phyloP scores from a whole-genome alignment of 2,329 filamentous ascomycete species.

The Epichloe hybrida region DNA sequence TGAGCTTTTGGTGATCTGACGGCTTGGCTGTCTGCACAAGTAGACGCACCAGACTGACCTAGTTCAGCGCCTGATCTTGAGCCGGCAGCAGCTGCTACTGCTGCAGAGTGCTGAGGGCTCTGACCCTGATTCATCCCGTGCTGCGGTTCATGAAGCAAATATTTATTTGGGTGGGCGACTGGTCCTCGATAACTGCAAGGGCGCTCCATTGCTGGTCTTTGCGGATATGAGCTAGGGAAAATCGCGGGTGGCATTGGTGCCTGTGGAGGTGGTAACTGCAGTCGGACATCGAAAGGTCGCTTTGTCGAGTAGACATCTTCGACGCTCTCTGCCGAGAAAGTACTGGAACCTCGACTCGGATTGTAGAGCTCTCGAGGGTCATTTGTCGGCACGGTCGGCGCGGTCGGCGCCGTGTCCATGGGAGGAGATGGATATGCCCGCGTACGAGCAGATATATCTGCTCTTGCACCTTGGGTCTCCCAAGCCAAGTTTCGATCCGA shows the following conservation, averaged over 20 bases:
- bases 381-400: slow-evolving; percentile 51
- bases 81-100: slow-evolving; percentile 5
- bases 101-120: slow-evolving; percentile 10
- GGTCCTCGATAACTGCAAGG: slow-evolving; percentile 14
- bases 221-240: slow-evolving; percentile 11
- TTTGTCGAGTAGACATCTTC: slow-evolving; percentile 35
- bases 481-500: slow-evolving; percentile 19
- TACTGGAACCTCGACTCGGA: slow-evolving; percentile 32
- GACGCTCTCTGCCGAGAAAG: slow-evolving; percentile 27
- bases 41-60: slow-evolving; percentile 17
- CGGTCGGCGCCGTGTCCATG: slow-evolving; percentile 59
- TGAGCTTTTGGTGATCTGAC: slow-evolving; percentile 46
- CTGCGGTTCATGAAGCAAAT: slow-evolving; percentile 12
- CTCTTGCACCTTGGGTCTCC: slow-evolving; percentile 3
- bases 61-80: slow-evolving; percentile 10
- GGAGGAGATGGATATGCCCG: slow-evolving; percentile 58
- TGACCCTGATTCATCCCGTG: slow-evolving; percentile 3
- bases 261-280: slow-evolving; percentile 13
- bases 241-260: slow-evolving; percentile 11
- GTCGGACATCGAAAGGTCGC: slow-evolving; percentile 12
- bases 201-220: slow-evolving; percentile 12
- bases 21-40: slow-evolving; percentile 29
- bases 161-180: slow-evolving; percentile 13
- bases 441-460: slow-evolving; percentile 40
- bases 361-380: slow-evolving; percentile 42